Evolutionary conservation across 2,329 filamentous ascomycete genomes (phyloP).

Genomic region (Penicillium occitanis): DNA sequence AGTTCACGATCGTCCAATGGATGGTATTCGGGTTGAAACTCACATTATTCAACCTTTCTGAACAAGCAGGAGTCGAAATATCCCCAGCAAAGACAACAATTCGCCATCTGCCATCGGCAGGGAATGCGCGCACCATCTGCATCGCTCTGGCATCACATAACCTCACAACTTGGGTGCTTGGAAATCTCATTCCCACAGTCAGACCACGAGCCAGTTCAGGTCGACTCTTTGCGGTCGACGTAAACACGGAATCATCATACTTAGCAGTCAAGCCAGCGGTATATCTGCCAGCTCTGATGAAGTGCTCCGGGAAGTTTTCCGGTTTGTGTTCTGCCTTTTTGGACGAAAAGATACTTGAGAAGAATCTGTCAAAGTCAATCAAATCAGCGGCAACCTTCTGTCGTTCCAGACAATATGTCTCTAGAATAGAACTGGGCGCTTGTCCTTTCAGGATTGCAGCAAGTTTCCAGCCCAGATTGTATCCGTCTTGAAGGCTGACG

Average conservation of each 20-base stretch:
- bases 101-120: conserved; percentile 38
- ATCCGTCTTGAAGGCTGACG: conserved; percentile 39
- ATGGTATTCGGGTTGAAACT: background rate
- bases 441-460: conserved; percentile 31
- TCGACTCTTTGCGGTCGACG: background rate
- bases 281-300: conserved; percentile 61
- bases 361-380: conserved; percentile 44
- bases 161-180: conserved; percentile 53
- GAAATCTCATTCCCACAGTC: conserved; percentile 41
- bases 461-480: conserved; percentile 40
- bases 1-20: too few species aligned
- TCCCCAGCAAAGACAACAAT: conserved; percentile 17
- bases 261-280: conserved; percentile 60
- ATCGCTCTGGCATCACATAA: conserved; percentile 38
- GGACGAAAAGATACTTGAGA: conserved; percentile 55
- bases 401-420: conserved; percentile 35
- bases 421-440: conserved; percentile 27
- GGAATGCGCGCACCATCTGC: conserved; percentile 39
- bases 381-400: conserved; percentile 35
- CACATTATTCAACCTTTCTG: background rate
- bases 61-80: background rate
- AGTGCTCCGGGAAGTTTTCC: conserved; percentile 56
- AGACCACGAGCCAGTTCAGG: conserved; percentile 25
- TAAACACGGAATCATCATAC: conserved; percentile 41
- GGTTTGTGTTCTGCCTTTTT: conserved; percentile 53